Base-by-base conservation (phyloP, 2,329 filamentous ascomycete genomes). In the Chrysosporium keratinophilum region DNA sequence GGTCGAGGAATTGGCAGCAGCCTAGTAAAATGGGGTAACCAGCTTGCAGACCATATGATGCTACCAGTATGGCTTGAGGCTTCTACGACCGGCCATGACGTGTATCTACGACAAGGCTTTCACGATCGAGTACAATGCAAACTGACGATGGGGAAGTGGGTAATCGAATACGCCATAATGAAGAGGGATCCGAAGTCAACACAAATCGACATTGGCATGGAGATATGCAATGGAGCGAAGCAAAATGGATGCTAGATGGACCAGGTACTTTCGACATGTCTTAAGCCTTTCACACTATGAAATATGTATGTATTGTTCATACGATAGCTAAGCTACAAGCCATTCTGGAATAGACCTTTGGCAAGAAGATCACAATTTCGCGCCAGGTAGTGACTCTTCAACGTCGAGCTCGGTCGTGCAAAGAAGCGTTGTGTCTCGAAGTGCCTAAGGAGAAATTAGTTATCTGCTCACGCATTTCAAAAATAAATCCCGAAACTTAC, bases 351-450 rank as follows among this genome's bases (percentile, higher is more conserved):
- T 40, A 15, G 2, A 15, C 2, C 10, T 11, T 15, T 41, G 11
- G 47, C 19, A 12, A 42, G n/a, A 5, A 19, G n/a, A 47, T 52
- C 58, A 69, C 39, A 67, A 55, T 58, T 63, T 68, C 28, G 64
- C 54, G 39, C 37, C 50, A n/a, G 31, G 17, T 2, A 20, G 20
- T n/a, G 59, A n/a, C 5, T 58, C 55, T 55, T 71, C 67, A 12
- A 69, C 55, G 50, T 67, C 72, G 56, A 78, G 62, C 68, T 79
- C 77, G 48, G 71, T 78, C 51, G 76, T 78, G 62, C 74, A 78
- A 51, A 79, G 60, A 60, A 79, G 75, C 58, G 71, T 74, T 10
- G 77, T 79, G 67, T 79, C 77, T 54, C 64, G 69, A 64, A 79
- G 63, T 58, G 73, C 73, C 56, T 73, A 48, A 37, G 20, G 10